phyloP scores from a whole-genome alignment of 2,329 filamentous ascomycete genomes.

The Metarhizium guizhouense region DNA sequence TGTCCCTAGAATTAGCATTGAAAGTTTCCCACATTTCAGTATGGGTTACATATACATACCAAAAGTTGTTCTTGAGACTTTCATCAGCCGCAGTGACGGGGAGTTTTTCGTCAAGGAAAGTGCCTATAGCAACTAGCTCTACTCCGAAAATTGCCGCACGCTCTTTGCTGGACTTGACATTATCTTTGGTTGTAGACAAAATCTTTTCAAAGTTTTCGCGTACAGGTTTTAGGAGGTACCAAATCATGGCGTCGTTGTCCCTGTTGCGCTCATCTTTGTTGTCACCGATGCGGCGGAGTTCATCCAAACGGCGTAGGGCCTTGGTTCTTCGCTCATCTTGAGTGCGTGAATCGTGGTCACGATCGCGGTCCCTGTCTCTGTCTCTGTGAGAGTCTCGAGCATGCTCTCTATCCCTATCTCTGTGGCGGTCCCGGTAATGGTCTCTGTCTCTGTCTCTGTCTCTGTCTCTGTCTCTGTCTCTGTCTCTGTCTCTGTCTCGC shows the following conservation, averaged over 20 bases:
- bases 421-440: slow-evolving; percentile 11
- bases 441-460: slow-evolving; percentile 15
- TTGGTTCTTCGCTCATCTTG: slow-evolving; percentile 32
- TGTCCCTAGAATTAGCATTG: not conserved
- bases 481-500: slow-evolving; percentile 15
- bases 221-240: slow-evolving; percentile 47
- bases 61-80: slow-evolving; percentile 39
- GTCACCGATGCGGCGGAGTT: slow-evolving; percentile 37
- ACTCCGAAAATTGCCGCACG: slow-evolving; percentile 52
- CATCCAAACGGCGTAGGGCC: slow-evolving; percentile 31
- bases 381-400: slow-evolving; percentile 13
- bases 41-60: slow-evolving; percentile 26
- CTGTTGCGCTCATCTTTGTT: slow-evolving; percentile 38
- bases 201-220: slow-evolving; percentile 51
- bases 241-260: slow-evolving; percentile 37
- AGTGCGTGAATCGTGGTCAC: slow-evolving; percentile 18
- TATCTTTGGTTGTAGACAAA: slow-evolving; percentile 51
- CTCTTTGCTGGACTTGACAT: slow-evolving; percentile 52
- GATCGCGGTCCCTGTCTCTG: slow-evolving; percentile 14
- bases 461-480: slow-evolving; percentile 18
- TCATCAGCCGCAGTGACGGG: slow-evolving; percentile 32
- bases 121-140: slow-evolving; percentile 52
- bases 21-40: slow-evolving; percentile 10
- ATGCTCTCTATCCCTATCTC: slow-evolving; percentile 19
- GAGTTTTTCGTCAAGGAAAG: slow-evolving; percentile 44